Percentiles rank a stretch among this genome's conserved stretches.
phyloP scores from a whole-genome alignment of 2,329 filamentous ascomycete genomes.

The Alternaria consortialis region DNA sequence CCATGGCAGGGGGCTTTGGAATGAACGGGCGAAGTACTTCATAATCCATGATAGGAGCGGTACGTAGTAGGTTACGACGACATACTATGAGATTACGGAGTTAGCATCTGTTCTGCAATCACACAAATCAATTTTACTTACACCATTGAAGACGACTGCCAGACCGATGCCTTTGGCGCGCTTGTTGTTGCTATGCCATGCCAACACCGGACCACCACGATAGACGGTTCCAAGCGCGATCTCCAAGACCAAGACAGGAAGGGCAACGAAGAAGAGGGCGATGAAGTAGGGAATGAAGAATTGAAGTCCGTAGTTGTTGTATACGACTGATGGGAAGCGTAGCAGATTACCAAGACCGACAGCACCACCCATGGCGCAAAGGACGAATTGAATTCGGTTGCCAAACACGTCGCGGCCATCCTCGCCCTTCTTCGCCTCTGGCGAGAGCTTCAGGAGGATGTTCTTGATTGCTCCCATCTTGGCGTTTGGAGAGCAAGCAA shows the following conservation, averaged over 20 bases:
- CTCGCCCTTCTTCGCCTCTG: too few relatives aligned
- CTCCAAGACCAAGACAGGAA: constrained; percentile 27
- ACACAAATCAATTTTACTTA: neutral
- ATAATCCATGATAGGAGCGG: constrained; percentile 24
- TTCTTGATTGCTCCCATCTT: too few relatives aligned
- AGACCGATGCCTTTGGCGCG: constrained; percentile 25
- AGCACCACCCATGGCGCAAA: constrained; percentile 26
- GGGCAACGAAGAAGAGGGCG: constrained; percentile 26
- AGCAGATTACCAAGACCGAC: constrained; percentile 28
- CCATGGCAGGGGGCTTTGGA: constrained; percentile 11
- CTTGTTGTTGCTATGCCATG: constrained; percentile 29
- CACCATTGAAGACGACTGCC: constrained; percentile 17
- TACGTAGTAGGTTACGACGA: constrained; percentile 25
- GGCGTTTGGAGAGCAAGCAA: too few relatives aligned
- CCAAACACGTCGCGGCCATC: neutral
- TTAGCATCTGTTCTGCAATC: too few relatives aligned
- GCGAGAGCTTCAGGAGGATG: too few relatives aligned
- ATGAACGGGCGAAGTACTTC: constrained; percentile 11
- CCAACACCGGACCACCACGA: constrained; percentile 29
- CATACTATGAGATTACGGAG: neutral
- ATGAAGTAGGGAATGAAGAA: constrained; percentile 26
- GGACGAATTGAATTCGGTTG: constrained; percentile 20
- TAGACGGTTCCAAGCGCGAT: constrained; percentile 28
- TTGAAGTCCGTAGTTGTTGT: constrained; percentile 31
- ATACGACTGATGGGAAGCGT: constrained; percentile 26